phyloP scores from a whole-genome alignment of 768 basidiomycete genomes.

The Kwoniella sp. region DNA sequence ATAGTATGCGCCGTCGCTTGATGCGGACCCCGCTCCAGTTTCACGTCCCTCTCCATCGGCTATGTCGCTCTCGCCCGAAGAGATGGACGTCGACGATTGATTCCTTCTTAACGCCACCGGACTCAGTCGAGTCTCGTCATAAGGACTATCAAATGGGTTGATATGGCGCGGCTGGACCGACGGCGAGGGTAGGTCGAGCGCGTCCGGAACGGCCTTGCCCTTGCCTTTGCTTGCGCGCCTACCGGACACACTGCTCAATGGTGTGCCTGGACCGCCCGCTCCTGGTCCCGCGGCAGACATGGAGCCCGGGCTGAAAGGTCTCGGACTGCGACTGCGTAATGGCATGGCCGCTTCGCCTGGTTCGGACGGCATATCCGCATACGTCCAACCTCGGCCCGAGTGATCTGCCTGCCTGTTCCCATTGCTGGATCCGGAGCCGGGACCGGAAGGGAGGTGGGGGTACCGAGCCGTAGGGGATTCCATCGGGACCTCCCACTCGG shows the following conservation, averaged over 20 bases:
- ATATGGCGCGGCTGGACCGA: background rate
- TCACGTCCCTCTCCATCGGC: no score
- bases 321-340: background rate
- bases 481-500: slow-evolving; percentile 16
- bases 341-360: slow-evolving; percentile 15
- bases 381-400: background rate
- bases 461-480: no score
- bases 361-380: slow-evolving; percentile 3
- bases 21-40: no score
- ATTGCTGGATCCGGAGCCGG: background rate
- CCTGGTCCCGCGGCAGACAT: background rate
- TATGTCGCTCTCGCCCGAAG: no score
- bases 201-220: background rate
- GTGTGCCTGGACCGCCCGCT: background rate
- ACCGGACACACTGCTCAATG: background rate
- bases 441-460: no score
- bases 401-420: background rate
- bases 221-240: background rate
- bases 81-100: no score
- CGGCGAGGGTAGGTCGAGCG: background rate
- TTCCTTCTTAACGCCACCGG: no score
- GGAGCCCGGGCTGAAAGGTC: background rate
- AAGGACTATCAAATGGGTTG: slow-evolving; percentile 14
- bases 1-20: no score
- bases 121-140: slow-evolving; percentile 9